Evolutionary conservation across 2,329 filamentous ascomycete genomes (phyloP).

Genomic region (Fusarium sp.): DNA sequence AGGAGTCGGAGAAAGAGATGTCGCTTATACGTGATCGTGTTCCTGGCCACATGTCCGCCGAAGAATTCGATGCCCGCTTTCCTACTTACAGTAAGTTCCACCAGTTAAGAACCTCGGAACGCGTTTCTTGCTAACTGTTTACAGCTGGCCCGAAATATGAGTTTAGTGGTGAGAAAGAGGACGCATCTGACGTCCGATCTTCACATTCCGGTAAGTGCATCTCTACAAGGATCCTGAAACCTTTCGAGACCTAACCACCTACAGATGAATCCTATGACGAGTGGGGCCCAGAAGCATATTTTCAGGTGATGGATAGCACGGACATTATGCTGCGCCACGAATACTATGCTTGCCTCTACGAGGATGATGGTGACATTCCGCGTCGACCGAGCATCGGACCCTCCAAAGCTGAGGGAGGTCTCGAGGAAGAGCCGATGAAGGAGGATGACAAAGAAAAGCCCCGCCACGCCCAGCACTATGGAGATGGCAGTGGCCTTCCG

Average conservation of each 20-base stretch:
- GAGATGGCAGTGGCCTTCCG: background rate
- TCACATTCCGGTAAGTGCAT: background rate
- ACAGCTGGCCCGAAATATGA: background rate
- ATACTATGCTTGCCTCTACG: accelerated
- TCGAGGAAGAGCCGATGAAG: background rate
- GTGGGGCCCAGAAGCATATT: no score
- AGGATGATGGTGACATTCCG: background rate
- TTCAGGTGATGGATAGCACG: no score
- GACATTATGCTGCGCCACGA: no score
- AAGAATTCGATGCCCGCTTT: background rate
- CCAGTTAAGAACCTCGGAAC: background rate
- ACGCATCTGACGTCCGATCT: background rate
- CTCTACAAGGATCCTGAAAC: background rate
- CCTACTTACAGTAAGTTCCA: background rate
- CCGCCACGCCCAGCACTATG: background rate
- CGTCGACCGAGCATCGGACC: accelerated
- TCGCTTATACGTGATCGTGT: background rate
- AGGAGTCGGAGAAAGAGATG: background rate
- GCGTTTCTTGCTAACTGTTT: background rate
- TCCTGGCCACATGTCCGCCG: background rate
- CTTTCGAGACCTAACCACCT: background rate
- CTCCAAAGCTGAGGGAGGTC: background rate
- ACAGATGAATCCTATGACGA: background rate
- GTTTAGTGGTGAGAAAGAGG: background rate
- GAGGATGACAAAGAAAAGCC: background rate